Percentiles rank a stretch among this genome's conserved stretches.
phyloP scores from a whole-genome alignment of 805 yeast genomes.

The Ogataea haglerorum region DNA sequence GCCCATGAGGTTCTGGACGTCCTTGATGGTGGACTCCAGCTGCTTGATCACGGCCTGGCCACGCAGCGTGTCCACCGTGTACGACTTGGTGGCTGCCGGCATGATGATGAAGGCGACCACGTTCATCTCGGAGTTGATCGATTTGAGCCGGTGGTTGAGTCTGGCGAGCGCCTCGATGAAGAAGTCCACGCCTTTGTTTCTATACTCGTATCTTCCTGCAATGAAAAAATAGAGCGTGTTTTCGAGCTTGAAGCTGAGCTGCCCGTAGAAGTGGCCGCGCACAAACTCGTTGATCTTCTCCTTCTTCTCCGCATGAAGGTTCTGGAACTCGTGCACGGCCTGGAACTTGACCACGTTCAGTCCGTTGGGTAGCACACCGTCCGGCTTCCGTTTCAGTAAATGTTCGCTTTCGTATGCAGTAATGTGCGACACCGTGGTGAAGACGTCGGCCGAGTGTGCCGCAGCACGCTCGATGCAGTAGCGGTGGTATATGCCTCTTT shows the following conservation, averaged over 20 bases:
- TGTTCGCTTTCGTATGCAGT: slow-evolving; percentile 97
- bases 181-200: slow-evolving; percentile 96
- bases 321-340: slow-evolving; percentile 97
- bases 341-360: slow-evolving; percentile 92
- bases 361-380: slow-evolving; percentile 96
- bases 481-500: slow-evolving; percentile 94
- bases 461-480: slow-evolving; percentile 97
- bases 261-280: slow-evolving; percentile 96
- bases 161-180: slow-evolving; percentile 91
- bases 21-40: slow-evolving; percentile 81
- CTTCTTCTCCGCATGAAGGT: slow-evolving; percentile 87
- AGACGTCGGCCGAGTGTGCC: slow-evolving; percentile 92
- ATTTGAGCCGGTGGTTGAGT: slow-evolving; percentile 81
- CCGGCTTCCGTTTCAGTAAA: slow-evolving; percentile 90
- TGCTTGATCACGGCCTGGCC: slow-evolving; percentile 96
- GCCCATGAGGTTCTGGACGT: slow-evolving; percentile 83
- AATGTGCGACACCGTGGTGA: slow-evolving; percentile 95
- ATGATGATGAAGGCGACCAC: slow-evolving; percentile 96
- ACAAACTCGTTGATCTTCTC: slow-evolving; percentile 91
- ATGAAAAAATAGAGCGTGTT: slow-evolving; percentile 93
- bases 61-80: slow-evolving; percentile 91
- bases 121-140: slow-evolving; percentile 78
- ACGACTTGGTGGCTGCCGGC: slow-evolving; percentile 95
- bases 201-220: slow-evolving; percentile 95
- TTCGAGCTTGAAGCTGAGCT: slow-evolving; percentile 89